Conservation (phyloP, 331 rosid genomes). For the Dryas integrifolia region DNA sequence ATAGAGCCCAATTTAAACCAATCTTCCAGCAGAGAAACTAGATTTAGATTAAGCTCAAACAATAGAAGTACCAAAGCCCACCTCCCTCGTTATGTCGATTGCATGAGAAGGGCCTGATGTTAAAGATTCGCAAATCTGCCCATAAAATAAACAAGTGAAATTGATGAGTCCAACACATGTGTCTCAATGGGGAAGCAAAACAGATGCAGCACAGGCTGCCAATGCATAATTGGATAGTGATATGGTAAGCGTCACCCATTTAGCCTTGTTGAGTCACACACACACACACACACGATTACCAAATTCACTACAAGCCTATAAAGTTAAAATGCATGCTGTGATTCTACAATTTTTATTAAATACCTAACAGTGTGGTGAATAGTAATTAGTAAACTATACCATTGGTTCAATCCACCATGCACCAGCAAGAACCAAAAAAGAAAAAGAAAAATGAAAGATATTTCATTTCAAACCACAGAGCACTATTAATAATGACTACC, state of each 20-base stretch:
- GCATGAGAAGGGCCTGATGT: slow-evolving; percentile 97
- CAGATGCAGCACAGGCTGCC: neutral
- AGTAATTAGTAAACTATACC: neutral
- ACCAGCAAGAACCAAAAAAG: too few species aligned
- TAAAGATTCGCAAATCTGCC: slow-evolving; percentile 78
- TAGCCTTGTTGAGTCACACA: neutral
- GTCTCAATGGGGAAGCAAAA: neutral
- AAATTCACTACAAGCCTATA: neutral
- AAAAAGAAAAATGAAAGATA: neutral
- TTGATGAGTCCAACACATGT: neutral
- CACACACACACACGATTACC: neutral
- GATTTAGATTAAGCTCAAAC: slow-evolving; percentile 23
- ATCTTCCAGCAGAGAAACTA: slow-evolving; percentile 2
- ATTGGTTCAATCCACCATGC: neutral
- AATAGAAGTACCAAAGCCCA: slow-evolving; percentile 30
- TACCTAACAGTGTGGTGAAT: neutral
- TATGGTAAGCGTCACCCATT: neutral
- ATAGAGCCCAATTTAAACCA: slow-evolving; percentile 3
- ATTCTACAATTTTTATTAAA: neutral
- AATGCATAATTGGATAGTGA: neutral
- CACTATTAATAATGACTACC: neutral
- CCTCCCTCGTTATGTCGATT: slow-evolving; percentile 91
- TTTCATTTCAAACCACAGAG: slow-evolving; percentile 9
- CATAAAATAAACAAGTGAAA: slow-evolving; percentile 25
- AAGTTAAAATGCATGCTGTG: neutral